Evolutionary conservation across 805 yeast species (phyloP).

Genomic region (Nakazawaea populi): DNA sequence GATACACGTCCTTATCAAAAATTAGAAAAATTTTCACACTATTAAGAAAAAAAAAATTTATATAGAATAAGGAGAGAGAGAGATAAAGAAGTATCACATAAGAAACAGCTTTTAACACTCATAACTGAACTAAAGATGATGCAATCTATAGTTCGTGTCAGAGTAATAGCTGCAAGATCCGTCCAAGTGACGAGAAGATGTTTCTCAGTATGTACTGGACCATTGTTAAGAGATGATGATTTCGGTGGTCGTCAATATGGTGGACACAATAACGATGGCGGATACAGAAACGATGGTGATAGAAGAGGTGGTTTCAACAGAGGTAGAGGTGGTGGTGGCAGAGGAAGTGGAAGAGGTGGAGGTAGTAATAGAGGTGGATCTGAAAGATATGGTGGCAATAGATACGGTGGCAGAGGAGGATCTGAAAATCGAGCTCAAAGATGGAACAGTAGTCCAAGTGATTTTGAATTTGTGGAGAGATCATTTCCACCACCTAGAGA

Average conservation of each 20-base stretch:
- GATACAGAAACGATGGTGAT: background rate
- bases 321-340: background rate
- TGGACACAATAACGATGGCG: background rate
- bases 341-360: background rate
- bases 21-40: background rate
- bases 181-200: background rate
- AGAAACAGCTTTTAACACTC: background rate
- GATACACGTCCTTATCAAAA: background rate
- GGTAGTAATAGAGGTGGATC: background rate
- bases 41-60: background rate
- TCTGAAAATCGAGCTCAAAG: background rate
- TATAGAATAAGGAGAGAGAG: background rate
- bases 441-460: background rate
- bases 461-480: conserved; percentile 4
- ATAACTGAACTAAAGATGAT: background rate
- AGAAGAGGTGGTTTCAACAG: conserved; percentile 1
- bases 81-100: background rate
- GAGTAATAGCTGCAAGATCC: background rate
- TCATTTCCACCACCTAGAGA: conserved; percentile 8
- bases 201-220: background rate
- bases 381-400: background rate
- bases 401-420: background rate
- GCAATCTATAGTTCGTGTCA: background rate
- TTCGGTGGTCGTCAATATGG: background rate
- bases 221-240: background rate